Conservation (phyloP, 2,329 filamentous ascomycete genomes). For the Juglanconis oblonga region DNA sequence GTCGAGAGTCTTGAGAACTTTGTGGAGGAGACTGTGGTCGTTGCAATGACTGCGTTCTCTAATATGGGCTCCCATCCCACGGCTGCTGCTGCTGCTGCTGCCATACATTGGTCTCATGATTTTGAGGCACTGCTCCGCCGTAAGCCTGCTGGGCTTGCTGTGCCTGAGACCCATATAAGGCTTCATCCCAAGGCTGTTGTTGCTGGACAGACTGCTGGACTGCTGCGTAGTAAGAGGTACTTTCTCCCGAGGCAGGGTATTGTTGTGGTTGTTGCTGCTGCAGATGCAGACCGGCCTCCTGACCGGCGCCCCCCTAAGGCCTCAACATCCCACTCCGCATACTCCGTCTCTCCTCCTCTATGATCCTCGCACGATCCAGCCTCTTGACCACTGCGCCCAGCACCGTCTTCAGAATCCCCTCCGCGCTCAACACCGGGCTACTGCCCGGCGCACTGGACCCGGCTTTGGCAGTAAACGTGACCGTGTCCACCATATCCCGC, state of each 20-base stretch:
- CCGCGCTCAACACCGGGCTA: conserved; percentile 52
- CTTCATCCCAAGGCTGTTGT: no score
- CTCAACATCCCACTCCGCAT: conserved; percentile 12
- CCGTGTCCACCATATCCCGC: conserved; percentile 89
- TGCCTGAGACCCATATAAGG: no score
- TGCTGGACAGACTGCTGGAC: no score
- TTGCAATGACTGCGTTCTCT: no score
- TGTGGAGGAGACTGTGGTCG: no score
- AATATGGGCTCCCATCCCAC: no score
- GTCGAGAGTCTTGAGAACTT: no score
- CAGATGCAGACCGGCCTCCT: not conserved
- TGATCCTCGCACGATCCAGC: conserved; percentile 49
- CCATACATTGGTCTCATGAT: no score
- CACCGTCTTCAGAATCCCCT: conserved; percentile 77
- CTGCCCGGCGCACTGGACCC: conserved; percentile 26
- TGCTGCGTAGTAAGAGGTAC: not conserved
- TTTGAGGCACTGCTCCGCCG: no score
- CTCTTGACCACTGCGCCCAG: conserved; percentile 71
- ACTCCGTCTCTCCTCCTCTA: conserved; percentile 16
- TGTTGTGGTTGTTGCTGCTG: not conserved
- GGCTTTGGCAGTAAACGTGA: conserved; percentile 62
- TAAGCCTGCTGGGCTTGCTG: no score
- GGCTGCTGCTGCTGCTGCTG: no score
- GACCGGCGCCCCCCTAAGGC: conserved; percentile 3
- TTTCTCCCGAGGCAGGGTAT: not conserved